Evolutionary conservation across 331 rosid species (phyloP).

Genomic region (Phaseolus coccineus): DNA sequence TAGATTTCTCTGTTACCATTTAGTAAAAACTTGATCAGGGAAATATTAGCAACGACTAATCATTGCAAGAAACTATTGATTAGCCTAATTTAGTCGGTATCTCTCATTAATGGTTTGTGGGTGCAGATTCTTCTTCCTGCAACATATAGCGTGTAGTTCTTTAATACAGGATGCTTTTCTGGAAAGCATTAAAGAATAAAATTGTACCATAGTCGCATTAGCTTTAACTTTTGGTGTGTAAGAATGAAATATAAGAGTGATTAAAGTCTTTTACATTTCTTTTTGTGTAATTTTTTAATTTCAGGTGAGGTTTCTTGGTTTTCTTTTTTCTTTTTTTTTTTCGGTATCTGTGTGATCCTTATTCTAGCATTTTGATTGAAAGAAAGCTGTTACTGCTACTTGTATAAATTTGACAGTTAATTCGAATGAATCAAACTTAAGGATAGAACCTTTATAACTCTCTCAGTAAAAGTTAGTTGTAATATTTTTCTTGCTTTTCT

Average conservation of each 20-base stretch:
- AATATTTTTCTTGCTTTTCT: background rate
- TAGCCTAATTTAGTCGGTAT: background rate
- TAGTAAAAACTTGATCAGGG: slow-evolving; percentile 1
- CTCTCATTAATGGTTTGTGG: background rate
- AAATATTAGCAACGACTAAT: slow-evolving; percentile 4
- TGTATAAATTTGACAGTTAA: slow-evolving; percentile 3
- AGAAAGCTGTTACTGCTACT: background rate
- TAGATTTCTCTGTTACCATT: background rate
- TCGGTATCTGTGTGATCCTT: background rate
- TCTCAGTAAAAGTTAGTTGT: too few species aligned
- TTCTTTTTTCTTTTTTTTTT: background rate
- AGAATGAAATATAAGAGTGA: background rate
- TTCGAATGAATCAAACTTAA: background rate
- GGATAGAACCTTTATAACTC: background rate
- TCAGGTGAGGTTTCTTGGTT: background rate
- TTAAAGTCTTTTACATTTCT: background rate
- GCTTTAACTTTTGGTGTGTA: slow-evolving; percentile 8
- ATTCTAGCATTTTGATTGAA: background rate
- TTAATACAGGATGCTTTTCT: background rate
- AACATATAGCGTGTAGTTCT: background rate
- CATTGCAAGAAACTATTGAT: background rate
- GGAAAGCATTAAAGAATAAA: background rate
- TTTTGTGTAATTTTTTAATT: slow-evolving; percentile 4
- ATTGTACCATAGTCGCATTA: slow-evolving; percentile 15
- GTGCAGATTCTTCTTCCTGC: background rate